Conservation (phyloP, 495 filamentous ascomycete species). For the Usnea hakonensis region DNA sequence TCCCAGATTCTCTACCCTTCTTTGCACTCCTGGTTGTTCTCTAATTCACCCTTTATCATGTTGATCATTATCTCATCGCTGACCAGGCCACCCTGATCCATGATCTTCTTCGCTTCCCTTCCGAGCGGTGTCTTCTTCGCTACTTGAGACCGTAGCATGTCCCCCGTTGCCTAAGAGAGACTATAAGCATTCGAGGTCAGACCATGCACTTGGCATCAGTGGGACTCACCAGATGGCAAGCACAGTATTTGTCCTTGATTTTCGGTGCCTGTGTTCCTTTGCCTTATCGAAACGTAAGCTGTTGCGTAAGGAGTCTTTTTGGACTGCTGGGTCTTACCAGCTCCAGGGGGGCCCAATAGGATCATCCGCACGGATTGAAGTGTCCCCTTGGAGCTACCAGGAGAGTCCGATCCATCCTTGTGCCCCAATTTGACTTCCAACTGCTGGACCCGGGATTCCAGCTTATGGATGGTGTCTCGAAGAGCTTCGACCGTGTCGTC, state of each 20-base stretch:
- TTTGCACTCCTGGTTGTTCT: conserved; percentile 90
- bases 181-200: conserved; percentile 14
- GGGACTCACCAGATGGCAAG: conserved; percentile 78
- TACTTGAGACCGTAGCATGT: conserved; percentile 98
- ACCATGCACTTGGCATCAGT: neutral
- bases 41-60: conserved; percentile 97
- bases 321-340: conserved; percentile 55
- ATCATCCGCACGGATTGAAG: conserved; percentile 78
- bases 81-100: conserved; percentile 95
- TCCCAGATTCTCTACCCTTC: conserved; percentile 63
- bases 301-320: neutral
- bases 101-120: conserved; percentile 99
- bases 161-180: conserved; percentile 74
- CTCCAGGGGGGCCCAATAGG: conserved; percentile 93
- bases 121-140: conserved; percentile 94
- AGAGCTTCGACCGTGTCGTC: conserved; percentile 67
- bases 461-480: conserved; percentile 67
- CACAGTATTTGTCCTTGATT: conserved; percentile 94
- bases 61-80: conserved; percentile 98
- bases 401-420: conserved; percentile 29
- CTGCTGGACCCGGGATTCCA: conserved; percentile 74
- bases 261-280: conserved; percentile 98
- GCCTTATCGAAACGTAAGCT: conserved; percentile 46
- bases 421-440: conserved; percentile 60
- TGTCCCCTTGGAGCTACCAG: conserved; percentile 35